These are phyloP conservation scores for Aspergillus cejpii DNA, from an alignment of 2,329 filamentous ascomycete genomes.

Conservation along the genomic window DNA sequence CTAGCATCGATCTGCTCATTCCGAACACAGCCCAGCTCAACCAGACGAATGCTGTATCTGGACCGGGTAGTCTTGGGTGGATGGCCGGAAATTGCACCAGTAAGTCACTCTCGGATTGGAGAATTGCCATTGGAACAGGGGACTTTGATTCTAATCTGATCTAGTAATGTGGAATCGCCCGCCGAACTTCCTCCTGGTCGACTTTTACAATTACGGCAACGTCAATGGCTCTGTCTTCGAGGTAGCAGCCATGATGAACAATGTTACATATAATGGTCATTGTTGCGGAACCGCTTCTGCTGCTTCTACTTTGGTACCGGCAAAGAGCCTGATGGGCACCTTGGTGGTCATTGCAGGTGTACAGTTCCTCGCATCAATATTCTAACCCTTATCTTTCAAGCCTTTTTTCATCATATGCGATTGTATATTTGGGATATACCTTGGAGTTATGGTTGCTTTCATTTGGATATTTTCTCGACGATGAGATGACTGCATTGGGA, in stretches of 20 bases:
- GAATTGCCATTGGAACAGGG: not conserved
- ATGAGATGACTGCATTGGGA: slow-evolving; percentile 2
- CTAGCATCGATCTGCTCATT: slow-evolving; percentile 58
- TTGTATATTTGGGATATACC: not conserved
- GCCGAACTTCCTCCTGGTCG: slow-evolving; percentile 74
- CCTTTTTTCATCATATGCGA: not conserved
- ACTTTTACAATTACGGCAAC: slow-evolving; percentile 71
- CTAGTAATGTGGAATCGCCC: slow-evolving; percentile 56
- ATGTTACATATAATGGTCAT: slow-evolving; percentile 57
- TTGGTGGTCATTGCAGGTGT: slow-evolving; percentile 20
- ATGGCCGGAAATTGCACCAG: slow-evolving; percentile 58
- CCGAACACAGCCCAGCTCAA: slow-evolving; percentile 65
- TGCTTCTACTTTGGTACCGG: slow-evolving; percentile 18
- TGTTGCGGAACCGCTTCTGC: slow-evolving; percentile 35
- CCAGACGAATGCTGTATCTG: slow-evolving; percentile 61
- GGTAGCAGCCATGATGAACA: slow-evolving; percentile 63
- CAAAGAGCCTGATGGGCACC: slow-evolving; percentile 16
- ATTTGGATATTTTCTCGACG: not conserved
- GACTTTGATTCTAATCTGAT: slow-evolving; percentile 10
- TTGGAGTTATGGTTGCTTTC: not conserved
- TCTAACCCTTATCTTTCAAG: slow-evolving; percentile 16
- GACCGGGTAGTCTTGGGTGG: slow-evolving; percentile 59
- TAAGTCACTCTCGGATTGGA: slow-evolving; percentile 22
- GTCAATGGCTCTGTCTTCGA: slow-evolving; percentile 69
- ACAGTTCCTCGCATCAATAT: slow-evolving; percentile 19